Evolutionary conservation across 371 early-diverging fungal species (phyloP).

Genomic region (Gilbertella persicaria): DNA sequence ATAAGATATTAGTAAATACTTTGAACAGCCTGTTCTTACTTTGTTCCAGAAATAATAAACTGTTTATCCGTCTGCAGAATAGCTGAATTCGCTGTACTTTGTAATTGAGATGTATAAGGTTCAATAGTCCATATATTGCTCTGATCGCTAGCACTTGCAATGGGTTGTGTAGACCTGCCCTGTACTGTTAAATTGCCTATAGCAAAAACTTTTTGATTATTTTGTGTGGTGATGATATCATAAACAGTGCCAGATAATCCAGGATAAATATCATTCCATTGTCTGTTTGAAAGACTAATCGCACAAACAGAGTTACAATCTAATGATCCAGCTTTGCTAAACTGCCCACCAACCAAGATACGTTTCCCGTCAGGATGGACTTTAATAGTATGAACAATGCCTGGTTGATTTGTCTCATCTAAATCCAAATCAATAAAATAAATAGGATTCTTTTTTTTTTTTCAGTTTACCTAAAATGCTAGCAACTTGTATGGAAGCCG

Average conservation of each 20-base stretch:
- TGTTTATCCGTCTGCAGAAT: too few relatives aligned
- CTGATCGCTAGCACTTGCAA: too few relatives aligned
- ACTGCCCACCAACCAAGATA: conserved; percentile 56
- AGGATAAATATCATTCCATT: conserved; percentile 43
- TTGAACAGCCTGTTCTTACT: too few relatives aligned
- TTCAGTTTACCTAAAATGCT: conserved; percentile 29
- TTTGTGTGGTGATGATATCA: conserved; percentile 28
- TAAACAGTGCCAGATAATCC: conserved; percentile 40
- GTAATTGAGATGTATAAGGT: too few relatives aligned
- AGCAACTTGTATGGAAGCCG: conserved; percentile 8
- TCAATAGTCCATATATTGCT: too few relatives aligned
- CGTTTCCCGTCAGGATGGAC: conserved; percentile 28
- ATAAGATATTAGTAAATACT: too few relatives aligned
- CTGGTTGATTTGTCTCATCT: conserved; percentile 23
- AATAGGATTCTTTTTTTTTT: too few relatives aligned
- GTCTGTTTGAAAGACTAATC: conserved; percentile 24
- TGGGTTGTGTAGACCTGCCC: background rate
- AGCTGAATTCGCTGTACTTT: too few relatives aligned
- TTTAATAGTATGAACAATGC: conserved; percentile 43
- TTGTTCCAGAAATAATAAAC: too few relatives aligned
- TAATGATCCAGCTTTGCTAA: conserved; percentile 47
- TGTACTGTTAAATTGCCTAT: conserved; percentile 13
- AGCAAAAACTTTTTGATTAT: background rate
- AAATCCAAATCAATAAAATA: background rate
- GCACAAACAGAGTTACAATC: conserved; percentile 48